Base-by-base conservation (phyloP, 495 filamentous ascomycete species). In the Letharia lupina region DNA sequence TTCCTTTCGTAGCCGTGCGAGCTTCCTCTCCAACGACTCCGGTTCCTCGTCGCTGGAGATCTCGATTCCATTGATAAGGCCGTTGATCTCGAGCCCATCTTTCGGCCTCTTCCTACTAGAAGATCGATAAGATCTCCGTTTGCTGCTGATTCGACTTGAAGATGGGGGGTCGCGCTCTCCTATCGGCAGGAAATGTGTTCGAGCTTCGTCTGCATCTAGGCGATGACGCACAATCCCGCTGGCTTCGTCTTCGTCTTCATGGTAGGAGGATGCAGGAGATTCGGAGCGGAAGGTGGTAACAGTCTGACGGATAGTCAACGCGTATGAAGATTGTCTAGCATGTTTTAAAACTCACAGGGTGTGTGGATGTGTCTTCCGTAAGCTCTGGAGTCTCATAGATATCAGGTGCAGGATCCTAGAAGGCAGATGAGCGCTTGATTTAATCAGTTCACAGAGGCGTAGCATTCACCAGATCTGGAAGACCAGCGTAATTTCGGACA, bases 341-440 rank as follows among this genome's bases (percentile, higher is more conserved):
- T 18, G 31, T 37, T 16, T 63, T 41, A 11, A n/a, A 59, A 61
- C 71, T 72, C 65, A 95, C 90, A 41, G 84, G 90, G 65, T 91
- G 74, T 47, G 92, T 97, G 39, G 91, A 96, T 61, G 82, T 87
- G 73, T 94, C 93, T 71, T 96, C 91, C 35, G 85, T 91, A 69
- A 96, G 79, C 66, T 94, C 91, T 71, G 93, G 93, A 58, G 93
- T 96, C 78, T 96, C 93, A 78, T 97, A 97, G 71, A 95, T 89
- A 73, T 96, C 93, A 75, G 92, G 93, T 35, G 91, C 90, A 35
- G 85, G 87, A 73, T 97, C 93, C 91, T 94, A 67, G 41, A 67
- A 44, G 59, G 56, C 31, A 54, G 61, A 63, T 75, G 62, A 75
- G 67, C 61, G 41, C 42, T 54, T 41, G 42, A 9, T 52, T 12